phyloP scores from a whole-genome alignment of 2,329 filamentous ascomycete genomes.

The Paracamarosporium sp. region DNA sequence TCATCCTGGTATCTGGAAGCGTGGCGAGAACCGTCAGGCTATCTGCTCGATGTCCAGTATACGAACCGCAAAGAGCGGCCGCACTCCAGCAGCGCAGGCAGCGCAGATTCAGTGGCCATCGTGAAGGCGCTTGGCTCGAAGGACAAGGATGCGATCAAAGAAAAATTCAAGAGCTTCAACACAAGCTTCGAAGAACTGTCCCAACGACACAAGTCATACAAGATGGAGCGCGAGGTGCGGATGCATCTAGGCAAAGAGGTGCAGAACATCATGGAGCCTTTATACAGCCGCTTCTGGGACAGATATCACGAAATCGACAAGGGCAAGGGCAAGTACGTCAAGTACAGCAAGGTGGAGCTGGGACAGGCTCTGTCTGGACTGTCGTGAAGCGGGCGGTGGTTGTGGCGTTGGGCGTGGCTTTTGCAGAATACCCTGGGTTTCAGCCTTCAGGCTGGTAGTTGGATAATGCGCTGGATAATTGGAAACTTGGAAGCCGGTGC shows the following conservation, averaged over 20 bases:
- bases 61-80: conserved; percentile 79
- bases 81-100: conserved; percentile 57
- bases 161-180: conserved; percentile 95
- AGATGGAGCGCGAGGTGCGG: conserved; percentile 91
- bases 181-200: conserved; percentile 88
- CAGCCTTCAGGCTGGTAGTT: conserved; percentile 23
- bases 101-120: conserved; percentile 78
- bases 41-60: conserved; percentile 88
- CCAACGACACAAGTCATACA: conserved; percentile 78
- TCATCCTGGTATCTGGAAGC: conserved; percentile 81
- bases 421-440: conserved; percentile 43
- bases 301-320: conserved; percentile 97
- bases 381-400: conserved; percentile 32
- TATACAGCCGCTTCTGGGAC: conserved; percentile 96
- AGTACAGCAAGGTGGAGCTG: conserved; percentile 89
- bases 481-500: conserved; percentile 11
- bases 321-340: conserved; percentile 97
- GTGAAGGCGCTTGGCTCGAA: conserved; percentile 85
- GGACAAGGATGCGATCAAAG: conserved; percentile 95
- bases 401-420: conserved; percentile 27
- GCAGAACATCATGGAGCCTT: conserved; percentile 87
- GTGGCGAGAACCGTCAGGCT: conserved; percentile 85
- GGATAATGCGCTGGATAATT: conserved; percentile 16
- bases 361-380: conserved; percentile 64
- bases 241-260: conserved; percentile 82